These are phyloP conservation scores for Linum usitatissimum DNA, from an alignment of 345 rosid genomes.

Conservation along the genomic window DNA sequence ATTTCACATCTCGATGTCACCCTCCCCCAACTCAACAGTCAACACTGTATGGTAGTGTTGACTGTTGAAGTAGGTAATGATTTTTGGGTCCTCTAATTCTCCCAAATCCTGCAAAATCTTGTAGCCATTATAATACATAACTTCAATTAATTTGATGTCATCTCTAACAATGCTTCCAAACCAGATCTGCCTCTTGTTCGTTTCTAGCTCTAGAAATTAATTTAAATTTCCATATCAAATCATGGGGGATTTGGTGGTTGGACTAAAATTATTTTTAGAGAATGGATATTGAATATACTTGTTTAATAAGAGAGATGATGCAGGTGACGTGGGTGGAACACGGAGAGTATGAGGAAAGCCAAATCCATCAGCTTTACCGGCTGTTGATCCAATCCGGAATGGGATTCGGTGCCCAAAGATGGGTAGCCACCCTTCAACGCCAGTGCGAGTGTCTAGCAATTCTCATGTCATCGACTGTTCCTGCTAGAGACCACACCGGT, in stretches of 20 bases:
- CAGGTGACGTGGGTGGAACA: constrained; percentile 99
- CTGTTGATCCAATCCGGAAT: constrained; percentile 56
- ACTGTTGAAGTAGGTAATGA: neutral
- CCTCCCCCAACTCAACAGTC: constrained; percentile 8
- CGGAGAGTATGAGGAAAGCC: constrained; percentile 73
- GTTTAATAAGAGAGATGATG: neutral
- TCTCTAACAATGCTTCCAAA: constrained; percentile 30
- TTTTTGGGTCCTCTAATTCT: constrained; percentile 26
- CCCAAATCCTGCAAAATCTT: constrained; percentile 2
- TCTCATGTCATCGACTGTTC: constrained; percentile 64
- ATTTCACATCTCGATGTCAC: constrained; percentile 40
- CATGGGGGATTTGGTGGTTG: neutral
- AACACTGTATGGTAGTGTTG: neutral
- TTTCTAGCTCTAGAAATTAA: neutral
- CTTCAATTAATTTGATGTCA: neutral
- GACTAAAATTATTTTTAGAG: neutral
- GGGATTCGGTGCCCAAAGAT: constrained; percentile 86
- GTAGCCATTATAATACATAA: constrained; percentile 9
- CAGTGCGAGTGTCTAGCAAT: constrained; percentile 88
- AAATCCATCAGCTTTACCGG: constrained; percentile 58
- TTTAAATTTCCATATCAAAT: neutral
- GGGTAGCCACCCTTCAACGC: constrained; percentile 91
- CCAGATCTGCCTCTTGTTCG: constrained; percentile 21
- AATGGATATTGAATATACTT: neutral
- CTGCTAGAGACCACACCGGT: constrained; percentile 53